Percentiles rank a stretch among this genome's conserved stretches.
These are phyloP conservation scores for Microbotryomycetes sp. DNA, from an alignment of 1,284 basidiomycete species.

Conservation along the genomic window DNA sequence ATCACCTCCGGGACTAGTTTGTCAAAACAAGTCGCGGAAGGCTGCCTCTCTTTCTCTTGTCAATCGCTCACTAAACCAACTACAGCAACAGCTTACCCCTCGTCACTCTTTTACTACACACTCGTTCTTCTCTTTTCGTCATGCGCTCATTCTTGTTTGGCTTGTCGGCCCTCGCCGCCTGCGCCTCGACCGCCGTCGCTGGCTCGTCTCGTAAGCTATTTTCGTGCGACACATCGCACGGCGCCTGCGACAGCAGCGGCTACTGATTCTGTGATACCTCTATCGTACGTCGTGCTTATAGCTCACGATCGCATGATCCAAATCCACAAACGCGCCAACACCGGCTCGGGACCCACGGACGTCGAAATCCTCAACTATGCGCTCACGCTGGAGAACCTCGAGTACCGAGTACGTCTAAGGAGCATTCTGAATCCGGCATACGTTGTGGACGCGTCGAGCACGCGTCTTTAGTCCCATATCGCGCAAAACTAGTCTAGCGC, in stretches of 20 bases:
- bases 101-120: slow-evolving; percentile 7
- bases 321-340: slow-evolving; percentile 5
- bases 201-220: not conserved
- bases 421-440: not conserved
- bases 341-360: slow-evolving; percentile 13
- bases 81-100: too few species aligned
- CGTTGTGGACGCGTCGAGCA: too few species aligned
- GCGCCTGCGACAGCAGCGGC: too few species aligned
- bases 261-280: too few species aligned
- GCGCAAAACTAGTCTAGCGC: too few species aligned
- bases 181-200: slow-evolving; percentile 11
- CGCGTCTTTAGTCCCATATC: too few species aligned
- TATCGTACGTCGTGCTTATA: too few species aligned
- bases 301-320: slow-evolving; percentile 1
- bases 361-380: slow-evolving; percentile 25
- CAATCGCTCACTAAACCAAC: not conserved
- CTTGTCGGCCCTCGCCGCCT: slow-evolving; percentile 9
- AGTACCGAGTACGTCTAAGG: not conserved
- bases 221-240: too few species aligned
- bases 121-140: slow-evolving; percentile 1
- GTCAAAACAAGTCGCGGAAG: too few species aligned
- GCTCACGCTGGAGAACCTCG: not conserved
- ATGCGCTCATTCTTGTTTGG: slow-evolving; percentile 6
- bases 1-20: too few species aligned
- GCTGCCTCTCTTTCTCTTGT: too few species aligned